Evolutionary conservation across 1,284 basidiomycete species (phyloP), one percentile per base, ranked within the genome.

Genomic region (Microbotryum intermedium): DNA sequence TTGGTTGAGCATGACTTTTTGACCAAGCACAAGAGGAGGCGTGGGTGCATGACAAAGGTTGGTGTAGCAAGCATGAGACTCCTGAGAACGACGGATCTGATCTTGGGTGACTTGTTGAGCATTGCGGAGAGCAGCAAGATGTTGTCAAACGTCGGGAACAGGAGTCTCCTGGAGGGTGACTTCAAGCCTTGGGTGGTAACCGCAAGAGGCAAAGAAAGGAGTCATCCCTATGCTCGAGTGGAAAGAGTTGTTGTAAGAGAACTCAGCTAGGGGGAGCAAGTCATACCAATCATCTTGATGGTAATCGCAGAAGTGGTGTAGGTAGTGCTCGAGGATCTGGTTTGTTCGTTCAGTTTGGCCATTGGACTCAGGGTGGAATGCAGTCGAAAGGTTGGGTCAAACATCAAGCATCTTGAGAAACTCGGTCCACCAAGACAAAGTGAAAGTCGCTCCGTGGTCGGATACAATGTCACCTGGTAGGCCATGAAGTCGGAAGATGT

Each of bases 271-370:
- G 1, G 66, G 55, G 9, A 75, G 54, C 47, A 60, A 66, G 1
- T 64, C 48, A 8, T 2, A 20, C 74, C 72, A 74, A 49, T 70
- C 53, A 16, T 68, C 53, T 43, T 67, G 60, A 8, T 60, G 7
- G 39, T 68, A 58, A 6, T 54, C n/a, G 16, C 34, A 48, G 55
- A 62, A 72, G 49, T 44, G 34, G 1, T 66, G 60, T 7, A 72
- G 59, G 39, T 61, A 67, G 57, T 78, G 77, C 48, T 81, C 76
- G 5, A 82, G 62, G 0, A 66, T 70, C 61, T 79, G 77, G 61
- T 80, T 80, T 21, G 73, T 62, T 49, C 23, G 21, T 49, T 49
- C 47, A 11, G 47, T 49, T 21, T 49, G 47, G 9, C 47, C 62
- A 39, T 58, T 50, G 20, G 60, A 55, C 44, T 62, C 44, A 44